phyloP scores from a whole-genome alignment of 345 rosid species.

The Gossypioides kirkii region DNA sequence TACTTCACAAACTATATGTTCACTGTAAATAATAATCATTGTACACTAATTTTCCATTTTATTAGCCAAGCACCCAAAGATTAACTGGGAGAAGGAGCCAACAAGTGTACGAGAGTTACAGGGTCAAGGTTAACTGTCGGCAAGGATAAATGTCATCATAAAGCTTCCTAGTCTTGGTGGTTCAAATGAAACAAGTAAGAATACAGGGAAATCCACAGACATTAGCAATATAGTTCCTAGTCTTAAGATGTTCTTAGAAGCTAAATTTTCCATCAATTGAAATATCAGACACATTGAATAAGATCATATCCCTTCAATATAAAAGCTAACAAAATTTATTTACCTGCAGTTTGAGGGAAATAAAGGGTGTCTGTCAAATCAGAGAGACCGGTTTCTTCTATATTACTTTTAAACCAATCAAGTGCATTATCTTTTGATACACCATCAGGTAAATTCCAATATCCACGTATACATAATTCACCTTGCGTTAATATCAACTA shows the following conservation, averaged over 20 bases:
- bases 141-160: background rate
- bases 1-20: background rate
- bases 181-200: background rate
- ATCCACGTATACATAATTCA: slow-evolving; percentile 76
- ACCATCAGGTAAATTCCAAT: slow-evolving; percentile 61
- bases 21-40: background rate
- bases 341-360: slow-evolving; percentile 69
- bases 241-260: background rate
- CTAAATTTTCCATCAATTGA: background rate
- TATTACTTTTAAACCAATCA: slow-evolving; percentile 58
- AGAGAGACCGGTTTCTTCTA: slow-evolving; percentile 51
- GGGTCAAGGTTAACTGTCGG: background rate
- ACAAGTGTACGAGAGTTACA: background rate
- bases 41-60: background rate
- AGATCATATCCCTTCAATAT: background rate
- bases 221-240: background rate
- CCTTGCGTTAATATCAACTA: slow-evolving; percentile 60
- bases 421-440: slow-evolving; percentile 38
- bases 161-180: slow-evolving; percentile 4
- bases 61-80: background rate
- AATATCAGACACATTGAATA: background rate
- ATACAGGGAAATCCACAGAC: background rate
- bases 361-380: slow-evolving; percentile 67
- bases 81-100: background rate
- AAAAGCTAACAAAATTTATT: background rate